Base-by-base conservation (phyloP, 1,284 basidiomycete species). In the Leccinum fallax region DNA sequence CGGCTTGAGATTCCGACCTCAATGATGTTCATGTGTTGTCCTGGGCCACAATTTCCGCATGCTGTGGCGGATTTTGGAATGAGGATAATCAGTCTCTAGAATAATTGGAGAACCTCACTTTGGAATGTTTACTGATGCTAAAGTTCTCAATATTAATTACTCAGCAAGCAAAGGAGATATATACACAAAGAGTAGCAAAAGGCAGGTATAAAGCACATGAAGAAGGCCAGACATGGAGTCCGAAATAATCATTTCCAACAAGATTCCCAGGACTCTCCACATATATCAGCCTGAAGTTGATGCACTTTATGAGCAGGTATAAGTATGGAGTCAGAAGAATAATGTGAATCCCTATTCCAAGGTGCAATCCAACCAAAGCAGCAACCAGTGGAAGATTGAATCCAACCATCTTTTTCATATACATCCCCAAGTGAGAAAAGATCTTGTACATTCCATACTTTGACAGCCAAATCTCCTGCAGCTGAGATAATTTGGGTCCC, bases 21-120 rank as follows among this genome's bases (percentile, higher is more conserved):
- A 15, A 36, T 75, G 57, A 76, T 76, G 74, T 76, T 73, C 58
- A 76, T 73, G 73, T 73, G 69, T 21, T 74, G 74, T 61, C 72
- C 72, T 55, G 72, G 72, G 46, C 60, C 61, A 10, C 34, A 60
- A 11, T 71, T 75, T 65, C 54, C 8, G 1, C 58, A 75, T 53
- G 5, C 63, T 13, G 64, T 74, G 4, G 74, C 74, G 2, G 73
- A 76, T 32, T 74, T 76, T 10, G 65, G 74, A 61, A 62, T 64
- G 28, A 69, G 71, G 55, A 61, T 73, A 5, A 70, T 76, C 43
- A 62, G 63, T 11, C 60, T 71, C 8, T 71, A 53, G 30, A 26
- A 16, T 30, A 30, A 30, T 30, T 8, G 28, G 7, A 0, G 49
- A 9, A 30, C 30, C 34, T 3, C 0, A 6, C 34, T 34, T 34